Conservation (phyloP, 805 yeast genomes). For the Metschnikowia orientalis region DNA sequence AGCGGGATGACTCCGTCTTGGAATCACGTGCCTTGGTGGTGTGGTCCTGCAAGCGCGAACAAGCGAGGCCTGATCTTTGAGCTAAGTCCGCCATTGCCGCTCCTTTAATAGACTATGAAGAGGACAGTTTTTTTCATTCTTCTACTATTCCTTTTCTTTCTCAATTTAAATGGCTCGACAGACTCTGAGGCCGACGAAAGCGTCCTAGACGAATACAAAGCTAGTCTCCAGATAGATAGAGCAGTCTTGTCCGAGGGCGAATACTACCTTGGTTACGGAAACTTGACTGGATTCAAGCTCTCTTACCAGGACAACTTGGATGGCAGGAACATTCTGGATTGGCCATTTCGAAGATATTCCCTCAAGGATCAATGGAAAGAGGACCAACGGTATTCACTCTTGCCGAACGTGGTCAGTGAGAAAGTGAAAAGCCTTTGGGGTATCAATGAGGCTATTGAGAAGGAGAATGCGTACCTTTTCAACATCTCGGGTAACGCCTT, state of each 20-base stretch:
- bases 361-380: slow-evolving; percentile 44
- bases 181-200: no score
- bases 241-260: slow-evolving; percentile 34
- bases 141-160: slow-evolving; percentile 32
- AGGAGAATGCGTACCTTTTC: slow-evolving; percentile 26
- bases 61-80: no score
- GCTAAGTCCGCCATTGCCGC: no score
- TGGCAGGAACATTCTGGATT: slow-evolving; percentile 44
- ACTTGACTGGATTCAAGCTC: slow-evolving; percentile 66
- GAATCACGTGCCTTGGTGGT: no score
- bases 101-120: slow-evolving; percentile 24
- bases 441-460: slow-evolving; percentile 9
- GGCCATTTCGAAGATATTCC: slow-evolving; percentile 50
- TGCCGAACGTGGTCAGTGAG: slow-evolving; percentile 55
- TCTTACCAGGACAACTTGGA: slow-evolving; percentile 56
- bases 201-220: slow-evolving; percentile 24
- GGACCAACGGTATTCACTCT: slow-evolving; percentile 48
- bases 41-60: no score
- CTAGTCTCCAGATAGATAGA: slow-evolving; percentile 18
- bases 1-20: no score
- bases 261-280: slow-evolving; percentile 56
- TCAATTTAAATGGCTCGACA: no score
- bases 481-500: slow-evolving; percentile 47
- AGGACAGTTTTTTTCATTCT: slow-evolving; percentile 31
- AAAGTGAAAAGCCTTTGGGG: slow-evolving; percentile 54